A percentile compares a stretch with the other conserved stretches of the same genome.
Evolutionary conservation across 345 rosid species (phyloP).

Genomic region (Lepidium aucheri): DNA sequence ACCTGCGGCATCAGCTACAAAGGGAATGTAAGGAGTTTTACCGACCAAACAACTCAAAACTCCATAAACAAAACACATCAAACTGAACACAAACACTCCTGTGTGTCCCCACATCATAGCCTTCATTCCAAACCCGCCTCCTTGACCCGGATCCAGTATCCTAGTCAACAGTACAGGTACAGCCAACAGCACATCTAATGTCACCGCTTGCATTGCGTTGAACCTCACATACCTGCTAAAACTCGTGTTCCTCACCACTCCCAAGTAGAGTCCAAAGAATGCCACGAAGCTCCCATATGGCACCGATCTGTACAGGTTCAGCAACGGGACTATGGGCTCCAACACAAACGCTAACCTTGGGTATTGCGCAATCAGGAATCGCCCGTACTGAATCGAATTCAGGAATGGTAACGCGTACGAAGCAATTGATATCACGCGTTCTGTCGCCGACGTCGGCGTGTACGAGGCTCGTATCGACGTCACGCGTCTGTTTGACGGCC

Average conservation of each 20-base stretch:
- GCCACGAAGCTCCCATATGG: constrained; percentile 85
- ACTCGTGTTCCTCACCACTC: constrained; percentile 67
- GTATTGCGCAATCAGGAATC: constrained; percentile 62
- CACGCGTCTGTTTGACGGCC: background rate
- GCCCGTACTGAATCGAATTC: constrained; percentile 80
- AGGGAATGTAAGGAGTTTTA: constrained; percentile 75
- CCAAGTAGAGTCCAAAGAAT: constrained; percentile 79
- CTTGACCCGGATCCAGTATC: constrained; percentile 60
- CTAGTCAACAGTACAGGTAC: constrained; percentile 57
- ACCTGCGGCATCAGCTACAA: constrained; percentile 77
- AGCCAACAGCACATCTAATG: constrained; percentile 76
- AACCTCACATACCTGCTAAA: constrained; percentile 66
- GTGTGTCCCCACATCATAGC: constrained; percentile 70
- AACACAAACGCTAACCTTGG: constrained; percentile 44
- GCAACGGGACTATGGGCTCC: constrained; percentile 66
- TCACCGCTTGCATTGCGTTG: constrained; percentile 90
- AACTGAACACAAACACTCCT: constrained; percentile 60
- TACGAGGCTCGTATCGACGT: constrained; percentile 36
- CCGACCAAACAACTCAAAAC: constrained; percentile 48
- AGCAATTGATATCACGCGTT: constrained; percentile 62
- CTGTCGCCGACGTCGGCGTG: constrained; percentile 71
- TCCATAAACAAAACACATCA: constrained; percentile 62
- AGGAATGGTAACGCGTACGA: constrained; percentile 85
- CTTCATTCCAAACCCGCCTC: constrained; percentile 47
- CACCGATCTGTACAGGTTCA: constrained; percentile 63